Percentiles rank a stretch among this genome's conserved stretches.
phyloP scores from a whole-genome alignment of 768 basidiomycete genomes.

The Macrocybe gigantea region DNA sequence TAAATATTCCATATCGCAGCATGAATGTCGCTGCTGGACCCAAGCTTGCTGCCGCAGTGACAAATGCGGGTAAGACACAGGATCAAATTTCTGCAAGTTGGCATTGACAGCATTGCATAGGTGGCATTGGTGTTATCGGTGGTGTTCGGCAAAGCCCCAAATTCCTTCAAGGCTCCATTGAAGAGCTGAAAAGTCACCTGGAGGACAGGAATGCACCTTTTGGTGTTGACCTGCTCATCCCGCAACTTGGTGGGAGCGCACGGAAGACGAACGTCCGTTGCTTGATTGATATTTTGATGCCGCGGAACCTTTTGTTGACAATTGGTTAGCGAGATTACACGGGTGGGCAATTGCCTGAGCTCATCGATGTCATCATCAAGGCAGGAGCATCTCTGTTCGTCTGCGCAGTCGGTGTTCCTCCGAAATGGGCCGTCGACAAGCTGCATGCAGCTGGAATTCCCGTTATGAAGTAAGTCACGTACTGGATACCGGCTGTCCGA shows the following conservation, averaged over 20 bases:
- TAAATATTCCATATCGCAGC: constrained; percentile 21
- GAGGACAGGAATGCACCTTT: constrained; percentile 74
- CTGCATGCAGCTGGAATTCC: constrained; percentile 73
- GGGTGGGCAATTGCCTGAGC: constrained; percentile 66
- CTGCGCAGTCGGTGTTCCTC: constrained; percentile 80
- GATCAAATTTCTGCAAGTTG: background rate
- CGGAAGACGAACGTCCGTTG: constrained; percentile 67
- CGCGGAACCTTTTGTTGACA: constrained; percentile 14
- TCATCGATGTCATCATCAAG: constrained; percentile 75
- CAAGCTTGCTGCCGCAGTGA: constrained; percentile 81
- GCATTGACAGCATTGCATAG: constrained; percentile 17
- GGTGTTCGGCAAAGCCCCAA: constrained; percentile 72
- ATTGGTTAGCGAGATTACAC: constrained; percentile 55
- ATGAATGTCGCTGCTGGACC: constrained; percentile 90
- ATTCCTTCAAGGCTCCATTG: constrained; percentile 59
- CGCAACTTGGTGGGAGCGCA: constrained; percentile 77
- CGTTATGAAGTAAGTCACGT: constrained; percentile 72
- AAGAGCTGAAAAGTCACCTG: constrained; percentile 69
- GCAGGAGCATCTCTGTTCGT: constrained; percentile 75
- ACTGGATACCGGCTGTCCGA: background rate
- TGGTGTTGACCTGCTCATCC: constrained; percentile 79
- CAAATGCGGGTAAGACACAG: constrained; percentile 61
- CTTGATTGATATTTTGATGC: constrained; percentile 4
- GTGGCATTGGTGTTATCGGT: constrained; percentile 85
- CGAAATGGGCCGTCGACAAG: constrained; percentile 75